Evolutionary conservation across 208 protist species (phyloP).

Genomic region (Leishmania major): DNA sequence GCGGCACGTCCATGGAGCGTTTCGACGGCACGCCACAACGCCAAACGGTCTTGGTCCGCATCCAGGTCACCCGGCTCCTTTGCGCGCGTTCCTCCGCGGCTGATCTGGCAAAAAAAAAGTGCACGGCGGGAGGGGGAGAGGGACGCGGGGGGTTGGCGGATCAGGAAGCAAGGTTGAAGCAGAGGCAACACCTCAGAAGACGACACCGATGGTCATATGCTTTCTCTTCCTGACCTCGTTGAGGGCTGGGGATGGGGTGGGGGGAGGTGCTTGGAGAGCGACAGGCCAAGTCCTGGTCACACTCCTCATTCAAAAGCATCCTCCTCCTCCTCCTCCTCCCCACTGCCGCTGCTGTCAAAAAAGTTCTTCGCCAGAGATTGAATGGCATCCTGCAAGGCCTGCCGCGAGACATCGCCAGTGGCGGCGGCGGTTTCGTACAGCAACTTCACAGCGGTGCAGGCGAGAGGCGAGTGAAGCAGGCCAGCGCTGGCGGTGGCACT

Average conservation of each 20-base stretch:
- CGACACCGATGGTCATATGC: not conserved
- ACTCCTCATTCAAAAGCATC: constrained; percentile 7
- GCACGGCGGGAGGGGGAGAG: not conserved
- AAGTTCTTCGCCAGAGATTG: constrained; percentile 49
- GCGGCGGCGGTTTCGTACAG: constrained; percentile 47
- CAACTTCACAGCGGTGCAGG: constrained; percentile 40
- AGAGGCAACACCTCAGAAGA: constrained; percentile 6
- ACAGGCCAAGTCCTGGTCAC: not conserved
- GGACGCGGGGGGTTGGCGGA: not conserved
- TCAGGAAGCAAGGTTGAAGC: not conserved
- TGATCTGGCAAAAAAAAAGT: not conserved
- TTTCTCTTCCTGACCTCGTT: not conserved
- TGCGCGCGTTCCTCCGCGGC: not conserved
- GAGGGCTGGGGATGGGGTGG: not conserved
- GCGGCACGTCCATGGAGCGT: not conserved
- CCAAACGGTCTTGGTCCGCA: not conserved
- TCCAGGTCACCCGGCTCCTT: not conserved
- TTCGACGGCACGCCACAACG: not conserved
- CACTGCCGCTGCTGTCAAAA: constrained; percentile 2
- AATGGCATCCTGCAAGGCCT: constrained; percentile 44
- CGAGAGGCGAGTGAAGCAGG: constrained; percentile 26
- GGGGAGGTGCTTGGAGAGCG: not conserved
- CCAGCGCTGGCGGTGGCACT: not conserved
- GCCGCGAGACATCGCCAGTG: constrained; percentile 44
- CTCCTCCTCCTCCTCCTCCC: not conserved